phyloP scores from a whole-genome alignment of 805 yeast genomes.

The Brettanomyces nanus region DNA sequence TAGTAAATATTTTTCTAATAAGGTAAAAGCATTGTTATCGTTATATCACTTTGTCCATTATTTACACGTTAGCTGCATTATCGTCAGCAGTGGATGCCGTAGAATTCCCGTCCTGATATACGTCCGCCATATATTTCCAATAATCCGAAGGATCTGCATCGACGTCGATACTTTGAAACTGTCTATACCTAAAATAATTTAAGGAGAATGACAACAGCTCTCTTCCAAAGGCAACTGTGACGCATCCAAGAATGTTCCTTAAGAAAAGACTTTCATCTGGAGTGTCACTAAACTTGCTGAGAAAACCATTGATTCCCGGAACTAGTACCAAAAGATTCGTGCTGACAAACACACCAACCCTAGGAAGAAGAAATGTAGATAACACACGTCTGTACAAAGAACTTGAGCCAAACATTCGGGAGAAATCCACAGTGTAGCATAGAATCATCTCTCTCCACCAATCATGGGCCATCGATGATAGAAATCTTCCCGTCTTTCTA shows the following conservation, averaged over 20 bases:
- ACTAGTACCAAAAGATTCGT: neutral
- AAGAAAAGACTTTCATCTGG: conserved; percentile 3
- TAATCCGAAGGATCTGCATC: conserved; percentile 1
- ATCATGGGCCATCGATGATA: neutral
- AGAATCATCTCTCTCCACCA: conserved; percentile 1
- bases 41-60: too few species aligned
- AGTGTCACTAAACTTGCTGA: neutral
- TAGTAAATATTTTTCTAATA: neutral
- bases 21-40: too few species aligned
- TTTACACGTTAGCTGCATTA: too few species aligned
- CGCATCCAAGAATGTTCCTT: conserved; percentile 4
- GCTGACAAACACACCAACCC: neutral
- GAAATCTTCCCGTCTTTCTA: neutral
- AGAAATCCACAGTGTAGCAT: conserved; percentile 2
- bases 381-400: neutral
- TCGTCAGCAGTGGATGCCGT: too few species aligned
- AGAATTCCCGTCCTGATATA: neutral
- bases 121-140: neutral
- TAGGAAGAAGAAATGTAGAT: neutral
- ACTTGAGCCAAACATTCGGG: conserved; percentile 3
- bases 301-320: neutral
- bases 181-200: conserved; percentile 2
- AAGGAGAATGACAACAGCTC: conserved; percentile 1
- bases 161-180: conserved; percentile 3
- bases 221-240: neutral